Evolutionary conservation across 441 rosid species (phyloP).

Genomic region (Pelargonium australe): DNA sequence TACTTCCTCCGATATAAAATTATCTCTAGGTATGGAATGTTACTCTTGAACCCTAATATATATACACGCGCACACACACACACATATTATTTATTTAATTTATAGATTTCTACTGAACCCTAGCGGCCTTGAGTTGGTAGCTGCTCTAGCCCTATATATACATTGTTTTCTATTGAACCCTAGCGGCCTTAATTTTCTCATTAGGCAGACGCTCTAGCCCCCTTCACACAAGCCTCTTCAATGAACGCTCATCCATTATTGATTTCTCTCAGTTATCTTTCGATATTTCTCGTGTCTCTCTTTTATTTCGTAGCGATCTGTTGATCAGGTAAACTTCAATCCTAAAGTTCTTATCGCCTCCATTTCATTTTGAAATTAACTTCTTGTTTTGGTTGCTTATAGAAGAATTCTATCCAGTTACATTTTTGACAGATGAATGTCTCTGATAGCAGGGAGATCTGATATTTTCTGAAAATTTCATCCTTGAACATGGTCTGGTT

Average conservation of each 20-base stretch:
- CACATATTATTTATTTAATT: too few relatives aligned
- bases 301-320: constrained; percentile 6
- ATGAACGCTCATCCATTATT: constrained; percentile 2
- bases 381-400: neutral
- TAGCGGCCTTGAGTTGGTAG: too few relatives aligned
- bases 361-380: too few relatives aligned
- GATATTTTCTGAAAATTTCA: neutral
- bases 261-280: neutral
- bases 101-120: too few relatives aligned
- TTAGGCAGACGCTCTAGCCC: neutral
- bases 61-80: too few relatives aligned
- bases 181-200: neutral
- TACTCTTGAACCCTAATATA: constrained; percentile 13
- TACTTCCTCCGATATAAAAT: neutral
- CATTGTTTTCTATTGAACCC: neutral
- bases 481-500: neutral
- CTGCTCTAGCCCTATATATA: neutral
- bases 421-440: neutral
- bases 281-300: constrained; percentile 7
- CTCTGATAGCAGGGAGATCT: neutral
- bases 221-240: neutral
- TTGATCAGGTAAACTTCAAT: constrained; percentile 5
- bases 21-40: neutral
- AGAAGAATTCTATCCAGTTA: too few relatives aligned
- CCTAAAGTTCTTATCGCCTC: neutral